Percentiles rank a stretch among this genome's conserved stretches.
Evolutionary conservation across 2,329 filamentous ascomycete species (phyloP).

Genomic region (Xylariales sp.): DNA sequence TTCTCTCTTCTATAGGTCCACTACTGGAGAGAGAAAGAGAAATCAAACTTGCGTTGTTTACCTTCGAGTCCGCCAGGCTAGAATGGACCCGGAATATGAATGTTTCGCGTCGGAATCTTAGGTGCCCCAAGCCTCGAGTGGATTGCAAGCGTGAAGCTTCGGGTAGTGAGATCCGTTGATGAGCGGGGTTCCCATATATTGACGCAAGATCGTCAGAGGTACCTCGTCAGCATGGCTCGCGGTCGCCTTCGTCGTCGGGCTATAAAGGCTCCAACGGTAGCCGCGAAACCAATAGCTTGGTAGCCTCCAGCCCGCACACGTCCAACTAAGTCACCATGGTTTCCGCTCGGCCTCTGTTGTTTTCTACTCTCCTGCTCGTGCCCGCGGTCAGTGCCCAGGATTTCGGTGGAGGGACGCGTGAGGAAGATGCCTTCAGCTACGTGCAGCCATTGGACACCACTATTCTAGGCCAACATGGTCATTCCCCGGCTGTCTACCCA

Average conservation of each 20-base stretch:
- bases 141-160: not conserved
- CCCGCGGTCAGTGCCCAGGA: conserved; percentile 8
- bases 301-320: too few species aligned
- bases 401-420: conserved; percentile 1
- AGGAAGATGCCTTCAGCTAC: conserved; percentile 29
- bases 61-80: not conserved
- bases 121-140: too few species aligned
- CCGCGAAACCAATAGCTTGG: too few species aligned
- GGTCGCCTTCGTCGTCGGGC: not conserved
- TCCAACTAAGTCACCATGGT: conserved; percentile 13
- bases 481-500: conserved; percentile 31
- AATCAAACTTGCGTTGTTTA: not conserved
- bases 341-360: conserved; percentile 10
- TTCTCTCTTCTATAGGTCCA: conserved; percentile 1
- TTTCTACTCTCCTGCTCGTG: conserved; percentile 10
- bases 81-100: not conserved
- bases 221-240: not conserved
- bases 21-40: not conserved
- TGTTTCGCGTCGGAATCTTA: not conserved
- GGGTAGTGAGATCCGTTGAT: not conserved
- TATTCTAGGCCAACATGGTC: conserved; percentile 34
- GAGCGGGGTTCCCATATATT: conserved; percentile 4
- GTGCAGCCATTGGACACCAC: conserved; percentile 37
- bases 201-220: conserved; percentile 1
- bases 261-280: conserved; percentile 4